Evolutionary conservation across 352 stramenopile species (phyloP).

Genomic region (Phytophthora pistaciae): DNA sequence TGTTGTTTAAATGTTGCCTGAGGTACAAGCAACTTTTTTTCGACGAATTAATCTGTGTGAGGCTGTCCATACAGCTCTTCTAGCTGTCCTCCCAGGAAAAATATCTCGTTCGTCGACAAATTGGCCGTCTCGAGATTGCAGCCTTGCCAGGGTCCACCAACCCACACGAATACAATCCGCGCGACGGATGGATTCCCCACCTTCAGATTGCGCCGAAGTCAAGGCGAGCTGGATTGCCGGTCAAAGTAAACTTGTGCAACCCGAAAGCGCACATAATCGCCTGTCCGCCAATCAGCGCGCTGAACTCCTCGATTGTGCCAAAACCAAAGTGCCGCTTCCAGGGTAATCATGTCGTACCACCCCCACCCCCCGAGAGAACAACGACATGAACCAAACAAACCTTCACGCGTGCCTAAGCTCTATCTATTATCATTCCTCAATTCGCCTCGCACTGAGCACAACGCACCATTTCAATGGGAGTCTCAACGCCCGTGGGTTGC

Average conservation of each 20-base stretch:
- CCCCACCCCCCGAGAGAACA: background rate
- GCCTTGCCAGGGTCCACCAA: background rate
- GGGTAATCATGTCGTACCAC: background rate
- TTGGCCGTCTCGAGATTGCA: slow-evolving; percentile 21
- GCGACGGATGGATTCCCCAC: background rate
- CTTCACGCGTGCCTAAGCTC: too few relatives aligned
- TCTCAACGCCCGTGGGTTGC: slow-evolving; percentile 7
- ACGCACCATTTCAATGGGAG: slow-evolving; percentile 16
- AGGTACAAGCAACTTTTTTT: too few relatives aligned
- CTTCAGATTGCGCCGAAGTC: background rate
- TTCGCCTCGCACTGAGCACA: slow-evolving; percentile 12
- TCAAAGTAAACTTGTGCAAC: background rate
- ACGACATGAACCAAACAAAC: too few relatives aligned
- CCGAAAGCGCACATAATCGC: background rate
- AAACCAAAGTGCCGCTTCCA: background rate
- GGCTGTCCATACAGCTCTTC: too few relatives aligned
- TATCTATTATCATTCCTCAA: slow-evolving; percentile 20
- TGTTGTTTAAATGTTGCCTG: too few relatives aligned
- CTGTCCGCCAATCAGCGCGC: background rate
- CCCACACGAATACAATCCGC: background rate
- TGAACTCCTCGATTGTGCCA: background rate
- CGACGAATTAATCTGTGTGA: too few relatives aligned
- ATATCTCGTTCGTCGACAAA: too few relatives aligned
- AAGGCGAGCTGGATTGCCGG: background rate
- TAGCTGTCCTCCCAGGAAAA: too few relatives aligned